Evolutionary conservation across 306 rosid genomes (phyloP).

Genomic region (Sindora glabra): DNA sequence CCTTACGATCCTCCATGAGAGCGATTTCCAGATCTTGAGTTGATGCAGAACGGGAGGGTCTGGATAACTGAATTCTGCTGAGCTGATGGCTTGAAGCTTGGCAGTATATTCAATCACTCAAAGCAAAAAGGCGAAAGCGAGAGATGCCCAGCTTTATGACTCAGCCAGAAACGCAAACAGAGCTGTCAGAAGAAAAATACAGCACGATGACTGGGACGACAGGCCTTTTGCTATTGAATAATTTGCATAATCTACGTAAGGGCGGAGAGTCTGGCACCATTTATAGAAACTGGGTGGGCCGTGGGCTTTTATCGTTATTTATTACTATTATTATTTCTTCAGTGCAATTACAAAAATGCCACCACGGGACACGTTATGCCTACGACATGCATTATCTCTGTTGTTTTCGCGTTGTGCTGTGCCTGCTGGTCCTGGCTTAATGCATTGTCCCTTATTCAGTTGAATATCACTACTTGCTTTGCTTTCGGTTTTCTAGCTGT

Average conservation of each 20-base stretch:
- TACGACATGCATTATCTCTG: not conserved
- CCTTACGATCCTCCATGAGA: slow-evolving; percentile 84
- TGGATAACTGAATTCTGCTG: not conserved
- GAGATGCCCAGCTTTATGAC: not conserved
- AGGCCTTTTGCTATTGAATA: too few relatives aligned
- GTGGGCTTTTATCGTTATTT: not conserved
- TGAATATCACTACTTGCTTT: too few relatives aligned
- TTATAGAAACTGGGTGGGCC: not conserved
- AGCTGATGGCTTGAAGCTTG: not conserved
- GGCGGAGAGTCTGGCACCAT: not conserved
- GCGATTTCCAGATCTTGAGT: slow-evolving; percentile 22
- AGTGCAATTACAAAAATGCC: slow-evolving; percentile 16
- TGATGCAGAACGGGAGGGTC: not conserved
- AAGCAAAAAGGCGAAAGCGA: not conserved
- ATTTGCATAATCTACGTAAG: not conserved
- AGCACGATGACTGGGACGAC: not conserved
- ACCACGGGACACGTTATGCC: not conserved
- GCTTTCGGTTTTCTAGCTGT: slow-evolving; percentile 29
- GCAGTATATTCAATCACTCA: not conserved
- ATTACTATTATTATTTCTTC: not conserved
- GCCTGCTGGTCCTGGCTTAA: too few relatives aligned
- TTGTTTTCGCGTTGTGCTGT: not conserved
- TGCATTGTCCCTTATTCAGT: too few relatives aligned
- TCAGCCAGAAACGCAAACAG: not conserved
- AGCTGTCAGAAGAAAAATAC: not conserved